These are phyloP conservation scores for Fagopyrum homotropicum DNA, from an alignment of 148 eudicot genomes.

Conservation along the genomic window DNA sequence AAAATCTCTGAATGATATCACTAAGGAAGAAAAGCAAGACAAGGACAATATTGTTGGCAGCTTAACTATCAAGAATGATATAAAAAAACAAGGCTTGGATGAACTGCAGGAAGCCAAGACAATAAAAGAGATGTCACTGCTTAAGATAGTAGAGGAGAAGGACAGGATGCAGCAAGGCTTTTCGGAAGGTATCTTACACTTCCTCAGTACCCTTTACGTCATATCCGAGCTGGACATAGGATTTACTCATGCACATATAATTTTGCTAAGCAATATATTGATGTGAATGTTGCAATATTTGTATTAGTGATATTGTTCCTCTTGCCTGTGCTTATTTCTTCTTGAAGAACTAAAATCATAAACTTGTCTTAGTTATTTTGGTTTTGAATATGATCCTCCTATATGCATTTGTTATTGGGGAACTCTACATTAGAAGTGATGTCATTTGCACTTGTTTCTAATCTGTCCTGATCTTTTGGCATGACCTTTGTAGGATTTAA, in stretches of 20 bases:
- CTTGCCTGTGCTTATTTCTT: not conserved
- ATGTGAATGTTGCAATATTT: not conserved
- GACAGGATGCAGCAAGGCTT: conserved; percentile 48
- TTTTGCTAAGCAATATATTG: not conserved
- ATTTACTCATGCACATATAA: not conserved
- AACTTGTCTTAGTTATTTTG: not conserved
- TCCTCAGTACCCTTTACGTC: not conserved
- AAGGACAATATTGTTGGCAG: conserved; percentile 28
- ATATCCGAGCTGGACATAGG: not conserved
- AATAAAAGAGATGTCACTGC: conserved; percentile 43
- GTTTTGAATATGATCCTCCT: not conserved
- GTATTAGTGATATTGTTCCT: not conserved
- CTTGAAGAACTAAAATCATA: not conserved
- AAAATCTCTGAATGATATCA: conserved; percentile 48
- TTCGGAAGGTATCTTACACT: conserved; percentile 38
- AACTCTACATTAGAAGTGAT: not conserved
- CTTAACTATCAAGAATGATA: conserved; percentile 47
- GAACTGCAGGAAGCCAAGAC: conserved; percentile 47
- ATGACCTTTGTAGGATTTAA: not conserved
- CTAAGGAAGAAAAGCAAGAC: conserved; percentile 31
- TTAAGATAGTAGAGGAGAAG: conserved; percentile 51
- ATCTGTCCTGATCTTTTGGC: not conserved
- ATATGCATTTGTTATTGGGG: not conserved
- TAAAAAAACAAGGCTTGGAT: conserved; percentile 33
- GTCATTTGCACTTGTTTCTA: not conserved